Percentiles rank a stretch among this genome's conserved stretches.
Evolutionary conservation across 208 protist species (phyloP).

Genomic region (Crithidia sp.): DNA sequence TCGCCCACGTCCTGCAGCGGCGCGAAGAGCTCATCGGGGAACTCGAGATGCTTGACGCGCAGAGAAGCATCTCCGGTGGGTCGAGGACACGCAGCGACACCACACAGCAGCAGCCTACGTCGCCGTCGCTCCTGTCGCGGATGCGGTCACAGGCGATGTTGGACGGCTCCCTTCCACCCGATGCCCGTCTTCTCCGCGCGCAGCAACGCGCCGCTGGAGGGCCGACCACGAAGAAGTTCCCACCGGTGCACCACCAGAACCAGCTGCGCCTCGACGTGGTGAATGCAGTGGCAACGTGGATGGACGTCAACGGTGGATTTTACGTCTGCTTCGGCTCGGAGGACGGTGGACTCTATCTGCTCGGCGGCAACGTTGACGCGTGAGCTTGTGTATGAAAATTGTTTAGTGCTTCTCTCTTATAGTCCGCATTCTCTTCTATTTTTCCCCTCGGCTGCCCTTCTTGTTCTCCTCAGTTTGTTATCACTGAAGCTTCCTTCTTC

Average conservation of each 20-base stretch:
- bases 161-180: slow-evolving; percentile 21
- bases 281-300: slow-evolving; percentile 66
- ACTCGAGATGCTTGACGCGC: slow-evolving; percentile 21
- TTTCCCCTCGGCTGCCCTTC: not conserved
- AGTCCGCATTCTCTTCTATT: too few relatives aligned
- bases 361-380: slow-evolving; percentile 31
- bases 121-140: not conserved
- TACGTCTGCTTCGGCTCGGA: slow-evolving; percentile 61
- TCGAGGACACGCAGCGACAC: not conserved
- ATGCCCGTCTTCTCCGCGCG: slow-evolving; percentile 7
- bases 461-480: not conserved
- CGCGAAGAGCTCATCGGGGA: slow-evolving; percentile 28
- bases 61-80: not conserved
- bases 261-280: slow-evolving; percentile 63
- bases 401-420: too few relatives aligned
- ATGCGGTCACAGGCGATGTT: slow-evolving; percentile 22
- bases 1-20: slow-evolving; percentile 29
- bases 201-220: slow-evolving; percentile 14
- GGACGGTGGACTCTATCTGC: slow-evolving; percentile 53
- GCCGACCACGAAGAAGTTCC: slow-evolving; percentile 6
- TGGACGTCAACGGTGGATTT: slow-evolving; percentile 45
- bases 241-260: slow-evolving; percentile 32
- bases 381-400: not conserved
- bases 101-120: not conserved
- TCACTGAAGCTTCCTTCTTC: not conserved